Conservation (phyloP, 2,329 filamentous ascomycete species). For the Bipolaris victoriae region DNA sequence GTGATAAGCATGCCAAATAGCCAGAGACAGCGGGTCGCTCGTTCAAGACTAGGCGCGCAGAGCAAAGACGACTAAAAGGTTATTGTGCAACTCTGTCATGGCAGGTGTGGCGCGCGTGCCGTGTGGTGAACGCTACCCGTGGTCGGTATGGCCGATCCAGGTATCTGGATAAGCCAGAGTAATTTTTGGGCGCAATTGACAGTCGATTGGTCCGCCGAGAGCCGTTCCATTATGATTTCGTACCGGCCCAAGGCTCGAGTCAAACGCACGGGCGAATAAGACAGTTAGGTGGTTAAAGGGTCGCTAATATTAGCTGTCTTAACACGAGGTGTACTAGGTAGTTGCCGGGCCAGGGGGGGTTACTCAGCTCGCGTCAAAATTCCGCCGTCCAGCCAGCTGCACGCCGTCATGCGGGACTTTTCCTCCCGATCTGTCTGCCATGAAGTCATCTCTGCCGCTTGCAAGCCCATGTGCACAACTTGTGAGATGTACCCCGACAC, state of each 20-base stretch:
- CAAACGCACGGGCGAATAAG: conserved; percentile 27
- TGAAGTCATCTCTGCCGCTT: conserved; percentile 32
- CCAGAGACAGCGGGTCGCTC: conserved; percentile 15
- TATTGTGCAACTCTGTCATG: conserved; percentile 16
- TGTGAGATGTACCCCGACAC: conserved; percentile 28
- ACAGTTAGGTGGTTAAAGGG: conserved; percentile 20
- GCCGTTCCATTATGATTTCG: conserved; percentile 16
- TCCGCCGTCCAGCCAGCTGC: conserved; percentile 16
- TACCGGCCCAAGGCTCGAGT: conserved; percentile 19
- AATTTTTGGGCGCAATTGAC: conserved; percentile 19
- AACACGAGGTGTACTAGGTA: conserved; percentile 31
- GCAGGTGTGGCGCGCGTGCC: conserved; percentile 12
- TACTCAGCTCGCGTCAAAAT: conserved; percentile 43
- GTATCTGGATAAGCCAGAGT: conserved; percentile 9
- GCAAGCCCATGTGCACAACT: conserved; percentile 17
- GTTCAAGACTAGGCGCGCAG: conserved; percentile 21
- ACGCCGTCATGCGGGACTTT: conserved; percentile 16
- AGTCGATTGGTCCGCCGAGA: conserved; percentile 18
- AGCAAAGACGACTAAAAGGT: conserved; percentile 20
- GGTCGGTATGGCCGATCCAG: conserved; percentile 9
- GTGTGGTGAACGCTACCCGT: conserved; percentile 12
- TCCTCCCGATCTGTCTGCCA: conserved; percentile 22
- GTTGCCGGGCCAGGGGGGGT: conserved; percentile 24
- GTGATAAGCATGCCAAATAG: conserved; percentile 42
- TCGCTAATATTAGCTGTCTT: conserved; percentile 44